These are phyloP conservation scores for Strigomonas galati DNA, from an alignment of 208 protist species.

Conservation along the genomic window DNA sequence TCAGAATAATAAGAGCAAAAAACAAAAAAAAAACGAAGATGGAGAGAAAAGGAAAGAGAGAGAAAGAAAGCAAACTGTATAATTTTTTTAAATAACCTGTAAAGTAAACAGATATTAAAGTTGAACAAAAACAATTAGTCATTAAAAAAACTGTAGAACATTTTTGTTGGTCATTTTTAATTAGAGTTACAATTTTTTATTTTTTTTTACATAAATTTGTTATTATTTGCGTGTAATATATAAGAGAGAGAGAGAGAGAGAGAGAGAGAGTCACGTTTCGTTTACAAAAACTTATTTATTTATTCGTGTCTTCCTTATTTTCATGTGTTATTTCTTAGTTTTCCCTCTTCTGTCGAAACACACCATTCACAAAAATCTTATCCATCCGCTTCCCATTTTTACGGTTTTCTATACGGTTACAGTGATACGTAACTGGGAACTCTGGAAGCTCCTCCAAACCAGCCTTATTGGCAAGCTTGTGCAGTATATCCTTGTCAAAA, in stretches of 20 bases:
- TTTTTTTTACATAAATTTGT: neutral
- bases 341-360: conserved; percentile 31
- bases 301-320: no score
- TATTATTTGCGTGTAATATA: neutral
- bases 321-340: no score
- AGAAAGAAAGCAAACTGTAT: no score
- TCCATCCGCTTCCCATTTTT: conserved; percentile 83
- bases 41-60: neutral
- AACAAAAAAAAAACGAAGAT: no score
- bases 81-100: no score
- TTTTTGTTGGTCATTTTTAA: neutral
- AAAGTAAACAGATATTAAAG: neutral
- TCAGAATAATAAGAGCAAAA: neutral
- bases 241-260: neutral
- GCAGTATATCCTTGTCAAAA: conserved; percentile 55
- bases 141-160: neutral
- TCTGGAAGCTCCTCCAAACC: conserved; percentile 32
- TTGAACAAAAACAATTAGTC: neutral
- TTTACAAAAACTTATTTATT: no score
- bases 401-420: conserved; percentile 77
- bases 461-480: conserved; percentile 34
- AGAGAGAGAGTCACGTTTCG: neutral
- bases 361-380: conserved; percentile 85
- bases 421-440: conserved; percentile 57
- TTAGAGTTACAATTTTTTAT: no score